Evolutionary conservation across 441 rosid species (phyloP).

Genomic region (Euphorbia celastroides): DNA sequence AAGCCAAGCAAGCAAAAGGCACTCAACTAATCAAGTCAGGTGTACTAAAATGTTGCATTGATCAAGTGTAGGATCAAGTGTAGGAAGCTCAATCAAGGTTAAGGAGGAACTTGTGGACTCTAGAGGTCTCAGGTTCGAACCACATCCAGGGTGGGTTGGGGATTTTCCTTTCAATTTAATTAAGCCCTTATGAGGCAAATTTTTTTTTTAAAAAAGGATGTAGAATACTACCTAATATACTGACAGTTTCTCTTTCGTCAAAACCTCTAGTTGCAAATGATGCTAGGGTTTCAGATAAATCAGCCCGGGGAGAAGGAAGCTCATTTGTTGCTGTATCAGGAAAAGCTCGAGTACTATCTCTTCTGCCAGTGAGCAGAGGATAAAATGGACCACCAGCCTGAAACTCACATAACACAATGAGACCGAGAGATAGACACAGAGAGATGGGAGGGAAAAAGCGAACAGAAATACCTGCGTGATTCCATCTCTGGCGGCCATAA

Average conservation of each 20-base stretch:
- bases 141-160: too few species aligned
- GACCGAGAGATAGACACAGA: not conserved
- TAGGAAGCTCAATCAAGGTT: too few species aligned
- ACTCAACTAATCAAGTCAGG: not conserved
- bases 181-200: too few species aligned
- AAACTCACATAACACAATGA: constrained; percentile 19
- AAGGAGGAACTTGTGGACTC: too few species aligned
- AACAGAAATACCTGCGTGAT: constrained; percentile 40
- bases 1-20: constrained; percentile 5
- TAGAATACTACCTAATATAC: constrained; percentile 45
- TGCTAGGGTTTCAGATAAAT: constrained; percentile 41
- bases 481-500: constrained; percentile 82
- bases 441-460: not conserved
- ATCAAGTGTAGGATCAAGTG: constrained; percentile 3
- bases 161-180: too few species aligned
- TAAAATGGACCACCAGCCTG: constrained; percentile 79
- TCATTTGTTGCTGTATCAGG: constrained; percentile 37
- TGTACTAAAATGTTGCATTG: not conserved
- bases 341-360: constrained; percentile 40
- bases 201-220: constrained; percentile 2
- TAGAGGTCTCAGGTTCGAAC: too few species aligned
- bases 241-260: constrained; percentile 61
- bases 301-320: constrained; percentile 59
- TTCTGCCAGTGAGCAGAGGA: constrained; percentile 62
- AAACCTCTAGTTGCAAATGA: constrained; percentile 60